Evolutionary conservation across 306 rosid species (phyloP), one percentile per base, ranked within the genome.

Genomic region (Macrotyloma uniflorum): DNA sequence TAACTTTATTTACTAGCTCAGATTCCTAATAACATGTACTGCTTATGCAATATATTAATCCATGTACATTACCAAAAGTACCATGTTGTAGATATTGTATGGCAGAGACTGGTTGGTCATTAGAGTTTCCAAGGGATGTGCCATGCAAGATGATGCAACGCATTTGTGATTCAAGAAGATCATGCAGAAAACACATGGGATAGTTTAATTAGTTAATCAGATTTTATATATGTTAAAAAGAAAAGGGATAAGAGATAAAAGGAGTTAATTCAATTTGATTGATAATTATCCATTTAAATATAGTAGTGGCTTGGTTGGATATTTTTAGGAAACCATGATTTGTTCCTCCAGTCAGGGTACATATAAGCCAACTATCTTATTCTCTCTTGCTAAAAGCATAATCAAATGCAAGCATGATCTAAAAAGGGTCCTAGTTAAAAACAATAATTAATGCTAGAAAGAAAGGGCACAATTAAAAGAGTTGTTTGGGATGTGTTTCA

Each of bases 341-440:
- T 80, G 74, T 75, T 57, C 66, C 13, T 50, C 80, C 42, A 61
- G 46, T 15, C 43, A 33, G 74, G 83, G 75, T 53, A 78, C 85
- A 88, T 77, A 91, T 88, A 88, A 91, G 91, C 92, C 97, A 93
- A 93, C 86, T 77, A 86, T 83, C 81, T 78, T 85, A 86, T 93
- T 85, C 89, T 86, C 63, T 79, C 71, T 30, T 67, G 10, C 49
- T 40, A 73, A 82, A 61, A 55, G 82, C 78, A 57, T 88, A 81
- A 77, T 86, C 67, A 83, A 83, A 82, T 76, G 83, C 74, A 70
- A 89, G 90, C 92, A 88, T 88, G 93, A 84, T 76, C 73, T 40
- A 63, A 85, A 88, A 89, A 86, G 86, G 77, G 79, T 67, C 82
- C 80, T 66, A 76, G 79, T 76, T 80, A 85, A 79, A 84, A 84